Conservation (phyloP, 2,329 filamentous ascomycete species). For the Phialophora chinensis region DNA sequence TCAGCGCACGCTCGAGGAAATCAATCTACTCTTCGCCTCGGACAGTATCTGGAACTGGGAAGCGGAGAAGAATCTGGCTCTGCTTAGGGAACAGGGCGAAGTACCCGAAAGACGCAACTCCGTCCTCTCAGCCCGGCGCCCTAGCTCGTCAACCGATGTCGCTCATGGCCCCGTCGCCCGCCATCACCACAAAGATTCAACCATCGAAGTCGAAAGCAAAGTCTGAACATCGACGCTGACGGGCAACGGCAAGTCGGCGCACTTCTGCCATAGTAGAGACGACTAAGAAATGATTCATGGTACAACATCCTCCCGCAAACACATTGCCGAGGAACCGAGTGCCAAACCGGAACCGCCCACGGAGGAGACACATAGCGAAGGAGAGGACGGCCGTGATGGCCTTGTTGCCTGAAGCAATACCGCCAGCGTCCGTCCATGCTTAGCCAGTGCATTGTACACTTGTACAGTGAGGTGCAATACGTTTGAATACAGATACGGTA, state of each 20-base stretch:
- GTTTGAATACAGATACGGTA: too few species aligned
- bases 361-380: too few species aligned
- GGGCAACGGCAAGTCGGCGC: not conserved
- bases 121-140: not conserved
- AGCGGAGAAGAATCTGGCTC: conserved; percentile 58
- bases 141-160: not conserved
- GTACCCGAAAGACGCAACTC: conserved; percentile 1
- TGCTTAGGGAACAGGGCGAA: conserved; percentile 1
- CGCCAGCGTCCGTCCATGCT: too few species aligned
- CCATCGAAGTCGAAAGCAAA: not conserved
- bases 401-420: too few species aligned
- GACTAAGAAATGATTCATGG: not conserved
- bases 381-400: too few species aligned
- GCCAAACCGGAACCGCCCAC: too few species aligned
- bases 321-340: too few species aligned
- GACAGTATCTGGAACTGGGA: conserved; percentile 73
- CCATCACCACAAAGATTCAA: not conserved
- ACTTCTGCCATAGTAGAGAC: not conserved
- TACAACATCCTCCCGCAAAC: not conserved
- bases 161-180: not conserved
- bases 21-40: conserved; percentile 73
- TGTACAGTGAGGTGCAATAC: too few species aligned
- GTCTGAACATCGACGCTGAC: not conserved
- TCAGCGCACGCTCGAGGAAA: conserved; percentile 75
- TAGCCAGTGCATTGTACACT: too few species aligned